phyloP scores from a whole-genome alignment of 2,329 filamentous ascomycete species.

The Aspergillus pseudoviridinutans region DNA sequence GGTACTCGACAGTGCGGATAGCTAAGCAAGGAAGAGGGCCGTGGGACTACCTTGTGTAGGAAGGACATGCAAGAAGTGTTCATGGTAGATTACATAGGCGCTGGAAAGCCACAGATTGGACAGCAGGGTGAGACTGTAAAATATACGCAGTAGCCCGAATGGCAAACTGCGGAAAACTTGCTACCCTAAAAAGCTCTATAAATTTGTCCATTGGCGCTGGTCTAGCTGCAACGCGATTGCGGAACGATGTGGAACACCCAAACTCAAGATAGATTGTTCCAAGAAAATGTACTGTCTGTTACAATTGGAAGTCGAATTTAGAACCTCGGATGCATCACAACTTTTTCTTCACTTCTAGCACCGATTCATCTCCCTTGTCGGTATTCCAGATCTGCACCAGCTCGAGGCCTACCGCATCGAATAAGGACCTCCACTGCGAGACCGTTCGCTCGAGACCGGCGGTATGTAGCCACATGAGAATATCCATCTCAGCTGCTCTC shows the following conservation, averaged over 20 bases:
- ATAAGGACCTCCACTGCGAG: constrained; percentile 32
- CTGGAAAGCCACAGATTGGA: no score
- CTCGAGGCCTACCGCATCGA: constrained; percentile 29
- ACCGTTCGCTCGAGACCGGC: constrained; percentile 36
- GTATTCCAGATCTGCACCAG: constrained; percentile 11
- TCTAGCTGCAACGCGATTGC: no score
- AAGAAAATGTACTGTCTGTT: no score
- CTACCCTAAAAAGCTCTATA: not conserved
- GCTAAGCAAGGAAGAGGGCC: not conserved
- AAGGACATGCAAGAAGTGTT: no score
- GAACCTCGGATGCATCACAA: not conserved
- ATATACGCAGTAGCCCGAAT: no score
- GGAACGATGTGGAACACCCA: no score
- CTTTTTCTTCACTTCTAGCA: constrained; percentile 2
- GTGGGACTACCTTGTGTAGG: not conserved
- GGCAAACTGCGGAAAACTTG: no score
- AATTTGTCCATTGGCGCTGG: no score
- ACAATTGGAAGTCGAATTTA: no score
- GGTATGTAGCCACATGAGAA: constrained; percentile 38
- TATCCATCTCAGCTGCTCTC: constrained; percentile 32
- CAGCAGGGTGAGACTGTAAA: no score
- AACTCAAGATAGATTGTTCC: no score
- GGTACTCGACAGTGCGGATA: not conserved
- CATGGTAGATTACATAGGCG: no score
- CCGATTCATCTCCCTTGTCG: not conserved